Percentiles rank a stretch among this genome's conserved stretches.
Conservation (phyloP, 2,329 filamentous ascomycete genomes). For the Xylariaceae sp. region DNA sequence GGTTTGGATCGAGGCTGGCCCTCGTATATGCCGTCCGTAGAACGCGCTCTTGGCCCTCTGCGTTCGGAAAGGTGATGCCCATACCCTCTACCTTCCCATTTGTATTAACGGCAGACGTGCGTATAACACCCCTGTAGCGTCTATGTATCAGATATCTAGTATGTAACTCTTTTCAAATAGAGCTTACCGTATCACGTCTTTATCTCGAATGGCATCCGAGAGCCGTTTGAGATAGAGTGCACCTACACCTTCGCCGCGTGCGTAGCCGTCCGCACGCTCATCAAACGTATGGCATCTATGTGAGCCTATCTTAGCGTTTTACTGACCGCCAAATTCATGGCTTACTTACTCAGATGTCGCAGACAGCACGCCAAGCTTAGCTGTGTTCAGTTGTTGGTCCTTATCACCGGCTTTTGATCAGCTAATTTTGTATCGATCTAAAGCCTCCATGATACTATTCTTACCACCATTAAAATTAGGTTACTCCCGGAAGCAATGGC, state of each 20-base stretch:
- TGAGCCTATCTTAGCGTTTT: not conserved
- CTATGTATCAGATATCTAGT: no score
- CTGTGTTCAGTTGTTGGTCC: no score
- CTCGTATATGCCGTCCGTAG: slow-evolving; percentile 43
- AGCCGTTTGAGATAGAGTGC: slow-evolving; percentile 51
- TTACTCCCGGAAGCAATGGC: no score
- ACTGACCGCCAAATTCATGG: not conserved
- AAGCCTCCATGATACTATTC: no score
- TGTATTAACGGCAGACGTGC: slow-evolving; percentile 24
- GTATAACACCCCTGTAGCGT: slow-evolving; percentile 28
- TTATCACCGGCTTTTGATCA: no score
- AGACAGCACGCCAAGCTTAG: no score
- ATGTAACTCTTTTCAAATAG: no score
- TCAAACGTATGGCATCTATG: slow-evolving; percentile 27
- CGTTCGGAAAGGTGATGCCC: slow-evolving; percentile 54
- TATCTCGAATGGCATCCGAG: slow-evolving; percentile 50
- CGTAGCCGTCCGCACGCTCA: slow-evolving; percentile 49
- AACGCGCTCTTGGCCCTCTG: slow-evolving; percentile 40
- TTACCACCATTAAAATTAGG: no score
- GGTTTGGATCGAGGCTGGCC: slow-evolving; percentile 37
- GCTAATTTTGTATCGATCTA: no score
- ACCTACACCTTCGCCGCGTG: slow-evolving; percentile 52
- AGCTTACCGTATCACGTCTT: slow-evolving; percentile 44
- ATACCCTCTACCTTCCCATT: slow-evolving; percentile 47
- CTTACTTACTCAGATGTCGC: no score